Conservation (phyloP, 805 yeast species). For the Candida bentonensis region DNA sequence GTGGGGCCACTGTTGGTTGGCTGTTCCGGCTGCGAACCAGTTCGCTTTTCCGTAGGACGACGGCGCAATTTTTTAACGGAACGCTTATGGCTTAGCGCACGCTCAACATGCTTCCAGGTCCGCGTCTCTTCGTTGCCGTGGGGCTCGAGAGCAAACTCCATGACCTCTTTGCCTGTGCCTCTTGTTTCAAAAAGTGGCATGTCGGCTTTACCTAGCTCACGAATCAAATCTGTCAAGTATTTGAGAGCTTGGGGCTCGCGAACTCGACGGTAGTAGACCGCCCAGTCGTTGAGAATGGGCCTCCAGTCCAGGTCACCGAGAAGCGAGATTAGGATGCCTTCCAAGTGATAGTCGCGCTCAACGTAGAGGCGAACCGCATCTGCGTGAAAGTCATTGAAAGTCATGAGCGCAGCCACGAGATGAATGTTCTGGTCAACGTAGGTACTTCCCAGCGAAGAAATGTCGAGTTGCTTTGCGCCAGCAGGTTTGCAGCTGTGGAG, state of each 20-base stretch:
- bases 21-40: background rate
- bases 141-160: background rate
- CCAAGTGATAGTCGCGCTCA: background rate
- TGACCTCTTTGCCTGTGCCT: background rate
- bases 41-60: background rate
- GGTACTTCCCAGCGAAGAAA: background rate
- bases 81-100: background rate
- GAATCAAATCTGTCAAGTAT: background rate
- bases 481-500: background rate
- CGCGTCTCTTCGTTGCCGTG: background rate
- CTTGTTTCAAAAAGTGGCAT: background rate
- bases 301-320: background rate
- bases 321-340: background rate
- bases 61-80: background rate
- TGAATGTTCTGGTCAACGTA: background rate
- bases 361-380: background rate
- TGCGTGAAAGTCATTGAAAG: background rate
- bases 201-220: background rate
- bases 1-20: too few species aligned
- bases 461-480: background rate
- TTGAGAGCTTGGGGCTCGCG: background rate
- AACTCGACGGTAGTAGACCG: background rate
- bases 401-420: slow-evolving; percentile 1
- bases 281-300: background rate
- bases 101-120: slow-evolving; percentile 1